Evolutionary conservation across 345 rosid genomes (phyloP), one percentile per base, ranked within the genome.

Genomic region (Nephelium lappaceum): DNA sequence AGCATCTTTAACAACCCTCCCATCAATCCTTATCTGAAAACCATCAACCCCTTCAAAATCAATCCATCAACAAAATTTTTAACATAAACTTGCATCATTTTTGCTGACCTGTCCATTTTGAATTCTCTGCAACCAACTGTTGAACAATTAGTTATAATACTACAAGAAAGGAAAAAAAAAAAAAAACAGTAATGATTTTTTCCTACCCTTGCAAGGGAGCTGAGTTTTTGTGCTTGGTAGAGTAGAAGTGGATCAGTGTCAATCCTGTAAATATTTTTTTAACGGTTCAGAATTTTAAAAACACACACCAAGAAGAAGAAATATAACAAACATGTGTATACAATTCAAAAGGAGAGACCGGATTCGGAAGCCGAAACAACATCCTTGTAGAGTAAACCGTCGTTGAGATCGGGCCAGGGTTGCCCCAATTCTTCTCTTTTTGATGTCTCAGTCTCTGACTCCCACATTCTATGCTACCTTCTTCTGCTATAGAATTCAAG

Each of bases 81-180:
- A 16, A 45, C 1, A 45, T 45, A 45, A 45, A 45, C 11, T 45
- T 45, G 12, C 51, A 2, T 45, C 51, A 45, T 11, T 45, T 7
- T 45, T 8, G 51, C 51, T 45, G 51, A 45, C 98, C 96, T 95
- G 96, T 78, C 93, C 97, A 80, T 85, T 93, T 63, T 84, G 88
- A 21, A 95, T 93, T 78, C 98, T 80, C 89, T 91, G 97, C 88
- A 90, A 80, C 97, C 98, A 95, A 82, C 96, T 93, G 92, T 53
- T 77, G 11, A 64, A 68, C 39, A 36, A 76, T 79, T 23, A 81
- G 79, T 27, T 16, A 43, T 51, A 42, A 1, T 24, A 71, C 51
- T 15, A 45, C 65, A 69, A 25, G 15, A 67, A 31, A 38, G 3
- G 11, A 18, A 38, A 14, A 55, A 42, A 42, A 5, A 16, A 19